Evolutionary conservation across 2,329 filamentous ascomycete species (phyloP), one percentile per base, ranked within the genome.

Genomic region (Lasiodiplodia citricola): DNA sequence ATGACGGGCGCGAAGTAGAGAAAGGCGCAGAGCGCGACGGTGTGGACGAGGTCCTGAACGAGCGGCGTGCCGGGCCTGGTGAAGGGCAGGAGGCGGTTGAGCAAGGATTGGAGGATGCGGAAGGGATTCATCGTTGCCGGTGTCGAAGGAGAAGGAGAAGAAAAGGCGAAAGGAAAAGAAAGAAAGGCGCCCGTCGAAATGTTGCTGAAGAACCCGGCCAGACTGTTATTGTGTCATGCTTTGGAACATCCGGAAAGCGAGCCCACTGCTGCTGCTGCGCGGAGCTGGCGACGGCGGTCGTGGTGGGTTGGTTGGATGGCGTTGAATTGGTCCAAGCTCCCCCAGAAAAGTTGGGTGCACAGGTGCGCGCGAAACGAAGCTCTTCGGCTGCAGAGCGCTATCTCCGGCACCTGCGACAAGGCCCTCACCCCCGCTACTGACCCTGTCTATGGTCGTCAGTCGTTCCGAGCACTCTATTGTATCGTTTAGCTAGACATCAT

Each of bases 1-100:
- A 85, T 79, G 70, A 81, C 80, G 21, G 83, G 83, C 0, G 81
- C 83, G 70, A 77, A 83, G 74, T 85, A 85, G 18, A 85, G 75
- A 3, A 82, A 76, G 28, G 77, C 75, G 71, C 81, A 82, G 3
- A 85, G 77, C 3, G 80, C 74, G 25, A 75, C 75, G 3, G 83
- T 80, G 72, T 85, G 83, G 0, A 83, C 69, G 13, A 85, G 73
- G 69, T 85, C 83, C 73, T 84, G 83, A 0, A 79, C 44, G 5
- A 85, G 72, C 5, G 83, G 83, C 35, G 83, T 85, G 4, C 79
- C 77, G 1, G 81, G 80, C 21, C 81, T 80, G 50, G 83, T 83
- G 73, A 85, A 85, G 0, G 83, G 83, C 3, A 85, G 75, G 14
- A 85, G 77, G 69, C 75, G 72, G 71, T 85, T 85, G 21, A 85